Conservation (phyloP, 176 grass and related monocot species). For the Guadua angustifolia region DNA sequence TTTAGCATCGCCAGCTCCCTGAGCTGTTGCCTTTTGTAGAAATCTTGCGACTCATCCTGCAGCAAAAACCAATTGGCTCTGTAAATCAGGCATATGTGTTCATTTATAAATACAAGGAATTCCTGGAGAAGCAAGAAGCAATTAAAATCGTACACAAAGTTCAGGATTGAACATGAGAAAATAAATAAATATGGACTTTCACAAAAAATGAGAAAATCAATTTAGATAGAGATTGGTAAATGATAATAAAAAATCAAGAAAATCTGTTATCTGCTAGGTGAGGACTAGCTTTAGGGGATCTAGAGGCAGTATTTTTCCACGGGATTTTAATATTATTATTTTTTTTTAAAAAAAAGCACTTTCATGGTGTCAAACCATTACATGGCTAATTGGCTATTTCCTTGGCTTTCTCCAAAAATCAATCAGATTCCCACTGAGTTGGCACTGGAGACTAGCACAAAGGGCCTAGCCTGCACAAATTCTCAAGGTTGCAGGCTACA, state of each 20-base stretch:
- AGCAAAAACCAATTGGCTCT: conserved; percentile 11
- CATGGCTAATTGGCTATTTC: background rate
- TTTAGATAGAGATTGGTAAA: background rate
- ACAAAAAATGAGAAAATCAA: background rate
- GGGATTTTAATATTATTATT: background rate
- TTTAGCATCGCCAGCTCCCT: conserved; percentile 92
- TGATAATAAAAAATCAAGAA: background rate
- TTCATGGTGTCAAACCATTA: background rate
- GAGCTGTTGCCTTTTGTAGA: conserved; percentile 95
- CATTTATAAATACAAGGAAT: background rate
- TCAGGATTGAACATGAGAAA: background rate
- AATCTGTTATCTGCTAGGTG: background rate
- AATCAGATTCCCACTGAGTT: background rate
- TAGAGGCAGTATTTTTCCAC: background rate
- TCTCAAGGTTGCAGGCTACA: conserved; percentile 19
- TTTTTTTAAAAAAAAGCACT: background rate
- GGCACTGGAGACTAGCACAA: background rate
- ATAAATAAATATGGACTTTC: background rate
- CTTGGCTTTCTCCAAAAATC: background rate
- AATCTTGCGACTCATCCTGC: conserved; percentile 93
- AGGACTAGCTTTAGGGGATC: background rate
- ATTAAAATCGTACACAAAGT: background rate
- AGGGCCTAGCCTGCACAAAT: background rate
- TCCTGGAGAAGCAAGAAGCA: background rate
- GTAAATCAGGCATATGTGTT: background rate